Evolutionary conservation across 2,329 filamentous ascomycete species (phyloP).

Genomic region (Fusarium brachygibbosum): DNA sequence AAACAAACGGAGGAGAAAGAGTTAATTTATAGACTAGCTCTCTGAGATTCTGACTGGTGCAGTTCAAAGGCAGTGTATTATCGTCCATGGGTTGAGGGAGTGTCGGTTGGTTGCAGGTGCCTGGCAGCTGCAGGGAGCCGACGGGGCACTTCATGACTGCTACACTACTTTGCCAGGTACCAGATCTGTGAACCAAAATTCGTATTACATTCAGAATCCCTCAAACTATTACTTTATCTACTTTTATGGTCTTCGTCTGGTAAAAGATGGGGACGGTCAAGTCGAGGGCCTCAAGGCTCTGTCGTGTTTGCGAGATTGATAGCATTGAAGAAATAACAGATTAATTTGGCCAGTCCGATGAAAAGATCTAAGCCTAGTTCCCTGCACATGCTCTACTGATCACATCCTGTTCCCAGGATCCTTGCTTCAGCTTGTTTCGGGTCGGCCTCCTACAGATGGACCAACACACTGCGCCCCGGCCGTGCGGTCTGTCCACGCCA

Average conservation of each 20-base stretch:
- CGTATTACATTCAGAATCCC: too few species aligned
- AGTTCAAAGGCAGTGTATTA: background rate
- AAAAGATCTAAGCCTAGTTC: background rate
- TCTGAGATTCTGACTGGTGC: background rate
- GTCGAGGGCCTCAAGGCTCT: background rate
- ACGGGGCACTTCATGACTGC: background rate
- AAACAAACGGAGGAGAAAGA: background rate
- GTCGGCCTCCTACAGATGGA: background rate
- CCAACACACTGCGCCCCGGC: background rate
- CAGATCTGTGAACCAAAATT: too few species aligned
- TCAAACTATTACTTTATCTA: too few species aligned
- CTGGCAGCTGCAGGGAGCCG: too few species aligned
- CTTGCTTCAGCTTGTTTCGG: background rate
- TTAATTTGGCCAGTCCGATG: background rate
- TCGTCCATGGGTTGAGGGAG: background rate
- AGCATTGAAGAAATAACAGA: background rate
- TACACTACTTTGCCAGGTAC: background rate
- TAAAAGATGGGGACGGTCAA: background rate
- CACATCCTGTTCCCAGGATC: background rate
- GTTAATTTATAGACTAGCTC: background rate
- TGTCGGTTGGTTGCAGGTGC: conserved; percentile 7
- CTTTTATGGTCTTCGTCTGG: too few species aligned
- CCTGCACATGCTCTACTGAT: background rate
- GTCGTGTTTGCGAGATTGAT: background rate
- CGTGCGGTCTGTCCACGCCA: background rate